Percentiles rank a stretch among this genome's conserved stretches.
These are phyloP conservation scores for Quercus suber DNA, from an alignment of 306 rosid species.

Conservation along the genomic window DNA sequence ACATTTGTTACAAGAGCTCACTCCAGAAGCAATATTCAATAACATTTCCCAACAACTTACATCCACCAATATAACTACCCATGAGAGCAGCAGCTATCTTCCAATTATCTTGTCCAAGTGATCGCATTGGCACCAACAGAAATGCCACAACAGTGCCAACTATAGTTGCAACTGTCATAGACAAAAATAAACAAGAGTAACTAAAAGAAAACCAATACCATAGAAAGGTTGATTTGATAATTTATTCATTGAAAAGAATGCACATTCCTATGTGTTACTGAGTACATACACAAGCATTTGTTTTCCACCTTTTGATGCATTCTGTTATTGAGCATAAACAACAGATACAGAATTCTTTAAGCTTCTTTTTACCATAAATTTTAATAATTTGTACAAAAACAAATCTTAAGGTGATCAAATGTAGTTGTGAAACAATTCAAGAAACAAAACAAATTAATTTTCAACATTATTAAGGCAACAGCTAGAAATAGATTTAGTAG, in stretches of 20 bases:
- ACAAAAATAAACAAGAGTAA: constrained; percentile 1
- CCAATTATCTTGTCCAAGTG: constrained; percentile 58
- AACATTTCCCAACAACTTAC: constrained; percentile 26
- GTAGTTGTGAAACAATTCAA: not conserved
- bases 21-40: not conserved
- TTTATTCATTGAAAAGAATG: not conserved
- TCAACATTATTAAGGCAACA: not conserved
- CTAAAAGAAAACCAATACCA: not conserved
- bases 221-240: not conserved
- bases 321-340: not conserved
- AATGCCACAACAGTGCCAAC: constrained; percentile 50
- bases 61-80: constrained; percentile 59
- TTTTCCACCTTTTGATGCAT: not conserved
- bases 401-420: not conserved
- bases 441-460: not conserved
- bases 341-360: not conserved
- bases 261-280: not conserved
- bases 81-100: constrained; percentile 54
- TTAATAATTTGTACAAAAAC: not conserved
- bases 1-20: not conserved
- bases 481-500: not conserved
- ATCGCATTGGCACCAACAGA: constrained; percentile 47
- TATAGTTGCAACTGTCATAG: constrained; percentile 36
- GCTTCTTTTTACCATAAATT: not conserved
- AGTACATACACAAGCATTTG: not conserved